A percentile compares a stretch with the other conserved stretches of the same genome.
These are phyloP conservation scores for Allium fistulosum DNA, from an alignment of 106 monocot genomes.

Conservation along the genomic window DNA sequence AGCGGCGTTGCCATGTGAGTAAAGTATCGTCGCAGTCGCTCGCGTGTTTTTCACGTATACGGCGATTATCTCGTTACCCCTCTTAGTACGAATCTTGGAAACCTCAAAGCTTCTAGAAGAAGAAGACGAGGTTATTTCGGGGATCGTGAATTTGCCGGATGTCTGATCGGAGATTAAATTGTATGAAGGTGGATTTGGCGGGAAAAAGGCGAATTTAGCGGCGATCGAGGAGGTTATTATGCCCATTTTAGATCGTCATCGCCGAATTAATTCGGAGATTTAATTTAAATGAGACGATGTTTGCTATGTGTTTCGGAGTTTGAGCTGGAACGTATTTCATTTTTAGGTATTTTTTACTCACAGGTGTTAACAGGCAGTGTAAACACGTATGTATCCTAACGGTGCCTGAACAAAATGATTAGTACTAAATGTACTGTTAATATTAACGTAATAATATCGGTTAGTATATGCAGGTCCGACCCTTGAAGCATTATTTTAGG, in stretches of 20 bases:
- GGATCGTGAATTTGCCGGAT: slow-evolving; percentile 1
- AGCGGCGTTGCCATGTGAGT: slow-evolving; percentile 29
- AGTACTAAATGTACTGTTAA: no score
- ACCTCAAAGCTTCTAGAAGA: neutral
- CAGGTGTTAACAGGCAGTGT: no score
- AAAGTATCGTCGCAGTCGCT: slow-evolving; percentile 12
- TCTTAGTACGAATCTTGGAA: slow-evolving; percentile 11
- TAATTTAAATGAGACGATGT: no score
- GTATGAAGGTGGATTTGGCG: slow-evolving; percentile 19
- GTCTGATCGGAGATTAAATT: neutral
- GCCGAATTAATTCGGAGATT: neutral
- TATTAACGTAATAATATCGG: no score
- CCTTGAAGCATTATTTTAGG: no score
- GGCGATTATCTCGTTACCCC: slow-evolving; percentile 21
- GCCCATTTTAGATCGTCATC: slow-evolving; percentile 19
- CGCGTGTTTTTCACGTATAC: slow-evolving; percentile 11
- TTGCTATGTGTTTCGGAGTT: no score
- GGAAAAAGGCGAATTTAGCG: slow-evolving; percentile 28
- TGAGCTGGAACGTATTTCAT: no score
- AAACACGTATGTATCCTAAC: no score
- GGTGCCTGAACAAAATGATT: no score
- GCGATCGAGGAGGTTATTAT: slow-evolving; percentile 17
- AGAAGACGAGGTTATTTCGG: slow-evolving; percentile 10
- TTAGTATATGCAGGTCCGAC: no score
- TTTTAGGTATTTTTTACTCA: no score